These are phyloP conservation scores for Colletotrichum liriopes DNA, from an alignment of 2,329 filamentous ascomycete genomes.

Conservation along the genomic window DNA sequence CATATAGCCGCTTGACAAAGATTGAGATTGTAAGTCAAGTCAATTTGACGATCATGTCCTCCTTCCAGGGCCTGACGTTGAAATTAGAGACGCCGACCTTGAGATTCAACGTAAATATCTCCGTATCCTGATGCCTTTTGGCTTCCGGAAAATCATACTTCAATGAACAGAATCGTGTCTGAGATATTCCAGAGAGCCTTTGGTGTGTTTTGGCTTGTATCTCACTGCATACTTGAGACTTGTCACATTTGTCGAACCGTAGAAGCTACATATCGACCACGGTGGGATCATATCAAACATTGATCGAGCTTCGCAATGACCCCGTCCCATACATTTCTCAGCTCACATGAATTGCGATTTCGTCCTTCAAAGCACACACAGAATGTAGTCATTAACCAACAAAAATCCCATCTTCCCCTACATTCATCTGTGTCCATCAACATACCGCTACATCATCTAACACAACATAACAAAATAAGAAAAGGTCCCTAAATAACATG, in stretches of 20 bases:
- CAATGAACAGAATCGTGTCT: not conserved
- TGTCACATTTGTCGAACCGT: not conserved
- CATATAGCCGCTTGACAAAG: not conserved
- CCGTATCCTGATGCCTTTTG: not conserved
- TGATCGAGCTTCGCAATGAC: not conserved
- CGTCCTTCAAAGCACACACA: not conserved
- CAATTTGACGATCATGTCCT: no score
- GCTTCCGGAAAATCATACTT: not conserved
- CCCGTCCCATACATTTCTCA: not conserved
- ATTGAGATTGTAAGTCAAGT: no score
- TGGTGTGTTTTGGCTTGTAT: not conserved
- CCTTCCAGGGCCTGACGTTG: no score
- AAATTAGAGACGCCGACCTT: not conserved
- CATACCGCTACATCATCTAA: not conserved
- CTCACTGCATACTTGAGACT: not conserved
- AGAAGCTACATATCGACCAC: not conserved
- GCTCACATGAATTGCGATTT: accelerated
- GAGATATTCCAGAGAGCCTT: not conserved
- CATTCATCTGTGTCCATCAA: no score
- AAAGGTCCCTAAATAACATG: not conserved
- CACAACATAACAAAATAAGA: not conserved
- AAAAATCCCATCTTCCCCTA: not conserved
- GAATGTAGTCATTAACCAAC: not conserved
- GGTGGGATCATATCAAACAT: not conserved
- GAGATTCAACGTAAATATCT: not conserved